phyloP scores from a whole-genome alignment of 345 rosid species.

The Pugionium cornutum region DNA sequence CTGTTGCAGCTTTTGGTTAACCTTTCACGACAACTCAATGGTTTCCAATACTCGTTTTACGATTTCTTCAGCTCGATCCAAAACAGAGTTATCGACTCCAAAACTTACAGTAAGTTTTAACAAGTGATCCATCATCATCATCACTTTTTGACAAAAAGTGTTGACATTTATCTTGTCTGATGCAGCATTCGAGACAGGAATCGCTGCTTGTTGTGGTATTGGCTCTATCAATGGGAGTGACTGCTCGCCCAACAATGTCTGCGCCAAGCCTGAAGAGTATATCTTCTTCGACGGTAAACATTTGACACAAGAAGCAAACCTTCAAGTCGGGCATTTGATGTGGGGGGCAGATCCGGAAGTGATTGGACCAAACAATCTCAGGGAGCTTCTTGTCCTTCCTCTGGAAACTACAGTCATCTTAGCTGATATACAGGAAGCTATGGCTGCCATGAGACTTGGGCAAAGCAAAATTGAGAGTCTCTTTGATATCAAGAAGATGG shows the following conservation, averaged over 20 bases:
- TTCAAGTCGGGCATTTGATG: slow-evolving; percentile 29
- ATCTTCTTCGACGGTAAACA: slow-evolving; percentile 41
- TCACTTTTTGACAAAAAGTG: background rate
- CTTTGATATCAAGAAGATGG: slow-evolving; percentile 24
- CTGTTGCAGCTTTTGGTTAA: slow-evolving; percentile 34
- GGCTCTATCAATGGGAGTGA: slow-evolving; percentile 36
- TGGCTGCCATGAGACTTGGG: slow-evolving; percentile 19
- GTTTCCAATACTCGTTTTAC: slow-evolving; percentile 39
- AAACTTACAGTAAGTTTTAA: slow-evolving; percentile 36
- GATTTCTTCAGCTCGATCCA: slow-evolving; percentile 38
- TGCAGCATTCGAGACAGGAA: slow-evolving; percentile 34
- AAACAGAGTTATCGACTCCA: slow-evolving; percentile 33
- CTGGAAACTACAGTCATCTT: slow-evolving; percentile 12
- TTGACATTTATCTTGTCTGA: slow-evolving; percentile 2
- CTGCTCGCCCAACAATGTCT: slow-evolving; percentile 20
- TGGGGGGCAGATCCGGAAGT: slow-evolving; percentile 39
- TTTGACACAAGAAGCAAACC: slow-evolving; percentile 37
- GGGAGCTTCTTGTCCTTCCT: slow-evolving; percentile 38
- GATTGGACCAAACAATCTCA: slow-evolving; percentile 38
- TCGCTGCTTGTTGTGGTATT: slow-evolving; percentile 44
- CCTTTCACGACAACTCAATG: slow-evolving; percentile 20
- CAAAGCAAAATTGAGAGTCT: slow-evolving; percentile 28
- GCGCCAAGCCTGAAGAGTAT: slow-evolving; percentile 37
- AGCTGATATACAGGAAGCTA: slow-evolving; percentile 21
- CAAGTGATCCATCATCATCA: background rate